Evolutionary conservation across 441 rosid species (phyloP).

Genomic region (Croton laevigatus): DNA sequence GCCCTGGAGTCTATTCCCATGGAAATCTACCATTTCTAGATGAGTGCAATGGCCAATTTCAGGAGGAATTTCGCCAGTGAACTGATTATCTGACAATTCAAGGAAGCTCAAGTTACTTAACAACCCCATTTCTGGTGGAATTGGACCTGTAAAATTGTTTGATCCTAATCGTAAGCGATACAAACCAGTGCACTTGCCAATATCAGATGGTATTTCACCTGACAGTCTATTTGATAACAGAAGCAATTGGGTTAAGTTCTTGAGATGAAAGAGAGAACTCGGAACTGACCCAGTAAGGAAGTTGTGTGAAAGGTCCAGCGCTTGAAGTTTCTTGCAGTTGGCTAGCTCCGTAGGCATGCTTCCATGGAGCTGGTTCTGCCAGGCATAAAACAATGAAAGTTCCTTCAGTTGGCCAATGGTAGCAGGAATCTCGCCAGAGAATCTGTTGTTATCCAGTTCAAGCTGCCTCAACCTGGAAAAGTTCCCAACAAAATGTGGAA

Average conservation of each 20-base stretch:
- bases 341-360: constrained; percentile 56
- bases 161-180: constrained; percentile 60
- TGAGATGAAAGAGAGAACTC: constrained; percentile 52
- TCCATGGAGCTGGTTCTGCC: constrained; percentile 66
- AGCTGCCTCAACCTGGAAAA: constrained; percentile 53
- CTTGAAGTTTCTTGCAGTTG: constrained; percentile 54
- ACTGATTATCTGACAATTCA: constrained; percentile 55
- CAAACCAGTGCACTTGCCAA: constrained; percentile 58
- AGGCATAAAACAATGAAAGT: constrained; percentile 61
- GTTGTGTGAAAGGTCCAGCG: constrained; percentile 69
- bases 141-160: constrained; percentile 47
- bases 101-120: constrained; percentile 55
- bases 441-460: constrained; percentile 59
- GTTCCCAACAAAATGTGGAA: constrained; percentile 46
- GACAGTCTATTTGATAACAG: constrained; percentile 60
- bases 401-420: constrained; percentile 51
- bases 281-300: constrained; percentile 61
- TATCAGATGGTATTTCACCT: constrained; percentile 52
- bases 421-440: constrained; percentile 54
- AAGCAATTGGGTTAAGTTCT: constrained; percentile 52
- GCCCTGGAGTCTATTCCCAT: constrained; percentile 46
- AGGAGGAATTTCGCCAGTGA: constrained; percentile 49
- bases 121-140: constrained; percentile 52
- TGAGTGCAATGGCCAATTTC: constrained; percentile 58
- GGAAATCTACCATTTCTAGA: constrained; percentile 70